Evolutionary conservation across 805 yeast species (phyloP), one percentile per base, ranked within the genome.

Genomic region (Cyberlindnera euphorbiae): DNA sequence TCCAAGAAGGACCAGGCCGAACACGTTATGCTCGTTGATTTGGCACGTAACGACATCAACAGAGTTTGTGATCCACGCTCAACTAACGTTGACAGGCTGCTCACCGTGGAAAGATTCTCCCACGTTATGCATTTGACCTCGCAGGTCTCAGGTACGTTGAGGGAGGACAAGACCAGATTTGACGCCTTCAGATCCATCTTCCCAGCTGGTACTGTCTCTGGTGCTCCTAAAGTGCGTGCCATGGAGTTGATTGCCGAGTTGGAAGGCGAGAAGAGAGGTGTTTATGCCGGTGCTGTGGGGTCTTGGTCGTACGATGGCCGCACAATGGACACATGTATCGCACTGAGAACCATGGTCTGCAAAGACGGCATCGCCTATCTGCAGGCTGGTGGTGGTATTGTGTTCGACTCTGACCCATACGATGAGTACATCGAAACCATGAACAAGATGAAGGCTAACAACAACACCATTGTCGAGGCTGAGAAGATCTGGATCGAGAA

Each of bases 301-400:
- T 83, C 84, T 58, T 93, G 97, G 96, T 88, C 96, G 1, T 93
- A 89, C 58, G 96, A 88, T 53, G 87, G 90, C n/a, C 77, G 75
- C 50, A 74, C 87, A 19, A 90, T 93, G 97, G 95, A 93, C 56
- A 93, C 97, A 2, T 93, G 98, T 64, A 93, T 93, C 58, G 98
- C 98, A 0, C 68, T 93, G 51, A 77, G 99, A 64, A 93, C 99
- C 0, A 90, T 93, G 98, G 88, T 93, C 30, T 82, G 75, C 56
- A 93, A 93, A 57, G 86, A 90, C 49, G 90, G 89, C 17, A 69
- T 75, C 35, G 97, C 96, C 0, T 90, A 88, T 53, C 69, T 93
- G 50, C 99, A 93, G 68, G 97, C 98, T 3, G 98, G 99, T 46
- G 99, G 99, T 38, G 99, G 99, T 41, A 93, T 93, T 58, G 98